These are phyloP conservation scores for Fusarium nurragi DNA, from an alignment of 2,329 filamentous ascomycete species.

Conservation along the genomic window DNA sequence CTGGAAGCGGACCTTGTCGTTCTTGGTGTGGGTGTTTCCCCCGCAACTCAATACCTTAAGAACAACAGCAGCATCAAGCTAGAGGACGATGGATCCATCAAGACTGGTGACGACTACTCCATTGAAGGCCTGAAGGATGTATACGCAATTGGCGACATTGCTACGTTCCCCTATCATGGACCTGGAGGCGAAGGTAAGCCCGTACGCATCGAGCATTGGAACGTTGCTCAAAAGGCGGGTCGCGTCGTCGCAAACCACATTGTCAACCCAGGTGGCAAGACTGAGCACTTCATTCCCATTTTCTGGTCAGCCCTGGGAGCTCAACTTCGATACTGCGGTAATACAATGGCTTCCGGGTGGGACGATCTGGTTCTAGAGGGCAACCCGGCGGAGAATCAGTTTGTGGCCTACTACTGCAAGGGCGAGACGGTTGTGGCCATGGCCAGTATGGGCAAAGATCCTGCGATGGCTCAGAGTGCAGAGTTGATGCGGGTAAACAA, in stretches of 20 bases:
- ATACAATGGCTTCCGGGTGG: constrained; percentile 76
- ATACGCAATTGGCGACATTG: constrained; percentile 94
- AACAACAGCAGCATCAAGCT: constrained; percentile 75
- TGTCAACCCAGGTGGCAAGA: constrained; percentile 67
- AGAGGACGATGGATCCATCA: constrained; percentile 85
- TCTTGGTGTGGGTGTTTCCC: constrained; percentile 87
- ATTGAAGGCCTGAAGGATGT: constrained; percentile 82
- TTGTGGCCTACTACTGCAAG: constrained; percentile 88
- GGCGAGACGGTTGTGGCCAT: constrained; percentile 90
- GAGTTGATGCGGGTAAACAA: constrained; percentile 84
- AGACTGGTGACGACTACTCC: constrained; percentile 80
- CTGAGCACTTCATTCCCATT: constrained; percentile 84
- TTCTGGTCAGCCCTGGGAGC: constrained; percentile 96
- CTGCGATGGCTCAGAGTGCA: constrained; percentile 81
- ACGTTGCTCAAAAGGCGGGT: constrained; percentile 94
- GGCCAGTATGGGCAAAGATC: constrained; percentile 90
- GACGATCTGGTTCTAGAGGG: constrained; percentile 87
- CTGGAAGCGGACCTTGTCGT: constrained; percentile 91
- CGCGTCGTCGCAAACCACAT: constrained; percentile 83
- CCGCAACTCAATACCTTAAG: constrained; percentile 83
- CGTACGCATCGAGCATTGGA: constrained; percentile 96
- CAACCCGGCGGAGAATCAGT: constrained; percentile 79
- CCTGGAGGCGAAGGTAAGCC: constrained; percentile 79
- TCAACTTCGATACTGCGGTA: constrained; percentile 93
- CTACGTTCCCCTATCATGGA: constrained; percentile 92